Percentiles rank a stretch among this genome's conserved stretches.
phyloP scores from a whole-genome alignment of 345 rosid species.

The Aquilaria sinensis region DNA sequence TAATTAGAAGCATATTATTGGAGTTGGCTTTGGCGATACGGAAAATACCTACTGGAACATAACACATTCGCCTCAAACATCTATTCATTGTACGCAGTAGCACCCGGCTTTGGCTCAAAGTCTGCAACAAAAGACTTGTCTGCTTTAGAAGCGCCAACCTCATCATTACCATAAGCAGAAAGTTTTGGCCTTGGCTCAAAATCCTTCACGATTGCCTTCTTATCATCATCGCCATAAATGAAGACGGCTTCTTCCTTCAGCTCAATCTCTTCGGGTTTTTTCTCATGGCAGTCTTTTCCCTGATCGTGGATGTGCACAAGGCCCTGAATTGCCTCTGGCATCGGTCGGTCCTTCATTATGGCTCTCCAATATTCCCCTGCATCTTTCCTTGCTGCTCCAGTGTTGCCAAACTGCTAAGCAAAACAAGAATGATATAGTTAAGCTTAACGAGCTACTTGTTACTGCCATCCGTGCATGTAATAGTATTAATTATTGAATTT shows the following conservation, averaged over 20 bases:
- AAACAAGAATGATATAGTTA: too few relatives aligned
- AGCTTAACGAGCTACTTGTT: too few relatives aligned
- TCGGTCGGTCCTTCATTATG: conserved; percentile 20
- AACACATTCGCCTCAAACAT: too few relatives aligned
- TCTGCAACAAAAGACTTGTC: not conserved
- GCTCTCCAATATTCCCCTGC: conserved; percentile 24
- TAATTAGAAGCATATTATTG: too few relatives aligned
- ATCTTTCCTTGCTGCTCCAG: conserved; percentile 21
- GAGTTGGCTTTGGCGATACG: too few relatives aligned
- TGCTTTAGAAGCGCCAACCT: not conserved
- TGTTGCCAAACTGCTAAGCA: conserved; percentile 6
- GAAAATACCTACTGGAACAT: too few relatives aligned
- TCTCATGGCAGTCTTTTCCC: not conserved
- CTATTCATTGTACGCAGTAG: not conserved
- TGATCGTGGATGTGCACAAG: conserved; percentile 5
- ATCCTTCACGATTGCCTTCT: not conserved
- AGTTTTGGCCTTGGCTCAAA: conserved; percentile 5
- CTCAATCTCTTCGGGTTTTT: not conserved
- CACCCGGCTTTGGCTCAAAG: not conserved
- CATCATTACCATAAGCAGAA: not conserved
- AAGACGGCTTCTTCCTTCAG: not conserved
- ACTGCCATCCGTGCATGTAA: too few relatives aligned
- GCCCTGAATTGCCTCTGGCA: conserved; percentile 17
- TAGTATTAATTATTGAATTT: too few relatives aligned
- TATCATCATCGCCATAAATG: not conserved